Base-by-base conservation (phyloP, 257 asterid genomes). In the Solanum pimpinellifolium region DNA sequence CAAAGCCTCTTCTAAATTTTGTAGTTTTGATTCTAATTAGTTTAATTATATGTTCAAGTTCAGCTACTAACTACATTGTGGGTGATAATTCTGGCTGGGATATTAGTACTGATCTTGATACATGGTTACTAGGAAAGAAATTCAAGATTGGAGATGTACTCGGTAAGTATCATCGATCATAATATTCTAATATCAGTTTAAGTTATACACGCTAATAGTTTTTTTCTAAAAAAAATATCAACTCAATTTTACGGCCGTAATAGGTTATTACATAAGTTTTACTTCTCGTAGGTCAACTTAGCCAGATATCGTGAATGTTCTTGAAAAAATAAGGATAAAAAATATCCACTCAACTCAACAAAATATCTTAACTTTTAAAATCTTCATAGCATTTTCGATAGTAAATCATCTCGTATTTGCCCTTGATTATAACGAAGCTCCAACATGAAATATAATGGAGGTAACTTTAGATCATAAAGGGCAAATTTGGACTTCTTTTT, bases 71-170 rank as follows among this genome's bases (percentile, higher is more conserved):
- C 23, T 89, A 93, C 86, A 87, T 85, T 6, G 97, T 96, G 37
- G 99, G 99, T 6, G 98, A 91, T 31, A 95, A 3, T 90, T 87
- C 95, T 68, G 99, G 99, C 33, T 96, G 99, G 99, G 99, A 96
- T 83, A 94, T 96, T 83, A 96, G 99, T 90, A 93, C 99, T 9
- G 93, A 95, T 86, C 91, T 94, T 16, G 96, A 94, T 73, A 56
- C 99, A 1, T 96, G 99, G 99, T 49, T 82, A 10, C 88, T 83
- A 10, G 92, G 85, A 92, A 96, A 95, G 89, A 90, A 85, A 25
- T 94, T 94, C 86, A 25, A 78, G 1, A 89, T 93, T 11, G 97
- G 94, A 27, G 98, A 96, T 86, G 92, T 90, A 85, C 90, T 96
- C 18, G 11, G 98, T 95, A 91, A 92, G 96, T 91, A 33, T 25